Evolutionary conservation across 31 red algal genomes (phyloP), one percentile per base, ranked within the genome.

Genomic region (Odonthalia washingtoniensis): DNA sequence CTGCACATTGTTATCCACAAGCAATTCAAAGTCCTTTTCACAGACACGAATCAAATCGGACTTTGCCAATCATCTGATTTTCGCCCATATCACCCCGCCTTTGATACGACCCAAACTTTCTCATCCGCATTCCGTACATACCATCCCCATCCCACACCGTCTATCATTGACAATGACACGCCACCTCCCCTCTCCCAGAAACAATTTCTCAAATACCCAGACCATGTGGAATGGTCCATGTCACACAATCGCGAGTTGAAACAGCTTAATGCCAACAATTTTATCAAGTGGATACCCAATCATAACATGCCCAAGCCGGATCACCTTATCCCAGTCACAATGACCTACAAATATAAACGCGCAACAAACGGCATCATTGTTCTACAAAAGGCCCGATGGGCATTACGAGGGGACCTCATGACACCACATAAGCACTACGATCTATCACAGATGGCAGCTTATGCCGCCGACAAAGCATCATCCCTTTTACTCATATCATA

Each of bases 401-500:
- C 83, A 5, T 17, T 87, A 40, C 27, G 70, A 75, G 83, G 70
- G 2, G 83, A 87, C n/a, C 70, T 12, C 28, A 77, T 87, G 83
- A 74, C 26, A 18, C 83, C 70, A 12, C 5, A 87, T n/a, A 3
- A 3, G 26, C 18, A 87, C 44, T 76, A 61, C 37, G 43, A 87
- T 41, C 41, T 42, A 21, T 36, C 74, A 38, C 52, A 1, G 38
- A 77, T 70, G 2, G 24, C 83, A 21, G 68, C 68, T 2, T 49
- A 87, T 64, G 36, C 62, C 4, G 49, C 80, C 24, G 3, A 84
- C 16, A 84, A 70, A 40, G 40, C 36, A 24, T n/a, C n/a, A n/a
- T n/a, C n/a, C n/a, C 65, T 53, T 9, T 32, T 72, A 2, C 5
- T 67, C 6, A 28, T 84, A 0, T 40, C 65, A 5, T n/a, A 67